These are phyloP conservation scores for Zancudomyces culisetae DNA, from an alignment of 371 early-diverging fungal species.

Conservation along the genomic window DNA sequence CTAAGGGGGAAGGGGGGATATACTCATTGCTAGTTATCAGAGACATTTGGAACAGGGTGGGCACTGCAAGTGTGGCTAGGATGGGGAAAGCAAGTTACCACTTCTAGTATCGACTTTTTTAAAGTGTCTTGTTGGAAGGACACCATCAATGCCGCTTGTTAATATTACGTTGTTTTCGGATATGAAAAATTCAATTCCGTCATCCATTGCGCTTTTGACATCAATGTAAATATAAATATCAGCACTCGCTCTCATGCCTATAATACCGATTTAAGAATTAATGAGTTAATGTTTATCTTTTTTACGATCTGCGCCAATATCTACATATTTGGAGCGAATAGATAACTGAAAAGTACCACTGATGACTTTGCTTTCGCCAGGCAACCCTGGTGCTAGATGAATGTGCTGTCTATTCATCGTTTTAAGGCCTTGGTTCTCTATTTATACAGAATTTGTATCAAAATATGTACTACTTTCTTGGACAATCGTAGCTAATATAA, in stretches of 20 bases:
- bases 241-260: slow-evolving; percentile 47
- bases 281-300: no score
- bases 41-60: no score
- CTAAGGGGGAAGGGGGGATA: no score
- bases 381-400: slow-evolving; percentile 60
- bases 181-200: slow-evolving; percentile 50
- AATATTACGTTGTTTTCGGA: slow-evolving; percentile 64
- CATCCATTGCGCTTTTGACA: slow-evolving; percentile 38
- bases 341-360: no score
- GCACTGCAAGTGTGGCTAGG: no score
- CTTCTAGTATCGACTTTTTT: slow-evolving; percentile 21
- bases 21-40: no score
- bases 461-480: no score
- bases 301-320: no score
- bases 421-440: slow-evolving; percentile 35
- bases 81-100: background rate
- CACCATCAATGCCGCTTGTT: slow-evolving; percentile 41
- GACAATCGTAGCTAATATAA: no score
- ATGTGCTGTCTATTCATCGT: slow-evolving; percentile 75
- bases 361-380: slow-evolving; percentile 31
- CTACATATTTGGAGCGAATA: no score
- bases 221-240: slow-evolving; percentile 59
- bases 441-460: slow-evolving; percentile 1
- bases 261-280: no score
- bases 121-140: slow-evolving; percentile 44